Evolutionary conservation across 108 stramenopile genomes (phyloP).

Genomic region (Mayamaea pseudoterrestris): DNA sequence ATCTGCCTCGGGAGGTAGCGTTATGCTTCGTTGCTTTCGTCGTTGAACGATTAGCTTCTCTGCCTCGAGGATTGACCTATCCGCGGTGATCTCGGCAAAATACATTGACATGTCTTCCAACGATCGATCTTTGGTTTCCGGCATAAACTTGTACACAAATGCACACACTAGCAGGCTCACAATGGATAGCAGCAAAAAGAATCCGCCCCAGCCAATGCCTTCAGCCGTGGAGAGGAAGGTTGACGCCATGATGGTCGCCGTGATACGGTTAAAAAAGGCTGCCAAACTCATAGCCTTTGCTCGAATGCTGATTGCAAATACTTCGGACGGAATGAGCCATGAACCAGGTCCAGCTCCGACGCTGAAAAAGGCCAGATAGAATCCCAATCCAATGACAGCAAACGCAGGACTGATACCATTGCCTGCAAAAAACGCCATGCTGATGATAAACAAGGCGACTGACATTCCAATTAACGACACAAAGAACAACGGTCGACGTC

Average conservation of each 20-base stretch:
- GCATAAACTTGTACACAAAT: slow-evolving; percentile 54
- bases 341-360: slow-evolving; percentile 76
- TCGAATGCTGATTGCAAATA: slow-evolving; percentile 70
- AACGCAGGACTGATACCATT: slow-evolving; percentile 1
- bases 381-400: slow-evolving; percentile 16
- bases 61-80: slow-evolving; percentile 50
- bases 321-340: slow-evolving; percentile 80
- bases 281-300: slow-evolving; percentile 83
- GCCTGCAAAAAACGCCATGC: background rate
- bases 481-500: slow-evolving; percentile 61
- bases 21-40: no score
- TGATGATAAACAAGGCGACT: slow-evolving; percentile 19
- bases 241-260: slow-evolving; percentile 66
- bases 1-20: no score
- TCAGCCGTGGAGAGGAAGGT: slow-evolving; percentile 70
- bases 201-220: slow-evolving; percentile 54
- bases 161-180: slow-evolving; percentile 37
- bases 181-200: slow-evolving; percentile 50
- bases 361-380: slow-evolving; percentile 72
- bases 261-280: slow-evolving; percentile 66
- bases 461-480: slow-evolving; percentile 39
- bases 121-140: slow-evolving; percentile 72
- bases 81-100: slow-evolving; percentile 78
- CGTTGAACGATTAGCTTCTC: slow-evolving; percentile 27
- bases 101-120: slow-evolving; percentile 80